Evolutionary conservation across 768 basidiomycete species (phyloP), one percentile per base, ranked within the genome.

Genomic region (Podaxis sp.): DNA sequence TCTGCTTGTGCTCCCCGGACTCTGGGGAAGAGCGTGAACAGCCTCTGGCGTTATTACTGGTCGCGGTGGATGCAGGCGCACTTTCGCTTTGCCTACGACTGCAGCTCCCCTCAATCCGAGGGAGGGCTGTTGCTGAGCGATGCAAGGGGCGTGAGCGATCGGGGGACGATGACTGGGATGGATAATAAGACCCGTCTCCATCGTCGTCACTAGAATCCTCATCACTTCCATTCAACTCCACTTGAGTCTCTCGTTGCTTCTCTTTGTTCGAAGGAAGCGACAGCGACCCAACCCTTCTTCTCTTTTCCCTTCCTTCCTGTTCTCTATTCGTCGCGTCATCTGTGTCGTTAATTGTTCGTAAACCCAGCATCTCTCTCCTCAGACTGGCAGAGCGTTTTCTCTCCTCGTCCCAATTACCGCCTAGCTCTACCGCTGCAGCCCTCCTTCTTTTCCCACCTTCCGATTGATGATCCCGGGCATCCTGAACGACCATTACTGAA

Each of bases 111-210:
- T 63, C 59, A 15, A 46, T 17, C 33, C 39, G 52, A n/a, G 46
- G 36, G 9, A 59, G 33, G 13, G 63, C 42, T 38, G 61, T 58
- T 5, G 42, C 19, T 24, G 68, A 67, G 22, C 63, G 63, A 5
- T 67, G 64, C 19, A 55, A 64, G 38, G 17, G 62, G 6, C 63
- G 52, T 22, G 63, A 48, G 17, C 36, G 28, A n/a, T 24, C 44
- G 0, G 67, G 66, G 12, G 72, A 70, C 24, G 66, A 55, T 12
- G 73, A 75, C 13, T 68, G 68, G 17, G 74, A 71, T 1, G 76
- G 73, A 2, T 64, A 56, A 54, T 75, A 76, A 8, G 64, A 68
- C 26, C 77, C 76, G 12, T 73, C 67, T 36, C 75, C 74, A 36
- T 70, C 70, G 26, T 75, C 73, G 6, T 69, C 70, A 24, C 67